phyloP scores from a whole-genome alignment of 1,284 basidiomycete species.

The Boletus sp. region DNA sequence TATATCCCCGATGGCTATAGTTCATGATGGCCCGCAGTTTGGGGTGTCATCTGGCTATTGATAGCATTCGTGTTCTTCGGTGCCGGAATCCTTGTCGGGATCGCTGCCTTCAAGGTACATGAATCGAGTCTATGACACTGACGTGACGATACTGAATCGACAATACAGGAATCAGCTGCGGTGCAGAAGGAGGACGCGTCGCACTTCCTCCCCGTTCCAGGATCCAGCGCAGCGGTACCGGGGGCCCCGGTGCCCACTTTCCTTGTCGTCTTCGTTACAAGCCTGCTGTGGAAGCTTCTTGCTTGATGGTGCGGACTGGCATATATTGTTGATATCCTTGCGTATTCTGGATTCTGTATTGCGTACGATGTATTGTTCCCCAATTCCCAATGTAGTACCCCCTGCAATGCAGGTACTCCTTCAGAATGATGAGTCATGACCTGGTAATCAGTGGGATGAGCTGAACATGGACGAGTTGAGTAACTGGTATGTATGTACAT shows the following conservation, averaged over 20 bases:
- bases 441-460: too few species aligned
- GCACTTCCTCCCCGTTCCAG: conserved; percentile 65
- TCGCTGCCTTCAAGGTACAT: conserved; percentile 80
- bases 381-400: not conserved
- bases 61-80: conserved; percentile 80
- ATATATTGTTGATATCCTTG: not conserved
- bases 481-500: too few species aligned
- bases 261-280: conserved; percentile 20
- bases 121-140: not conserved
- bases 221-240: conserved; percentile 38
- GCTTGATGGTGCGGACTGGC: conserved; percentile 7
- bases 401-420: too few species aligned
- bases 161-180: conserved; percentile 47
- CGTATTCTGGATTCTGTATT: not conserved
- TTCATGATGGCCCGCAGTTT: conserved; percentile 43
- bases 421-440: too few species aligned
- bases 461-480: too few species aligned
- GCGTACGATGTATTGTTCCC: conserved; percentile 8
- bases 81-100: conserved; percentile 76
- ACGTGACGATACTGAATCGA: conserved; percentile 10
- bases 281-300: conserved; percentile 27
- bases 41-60: conserved; percentile 90
- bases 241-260: conserved; percentile 19
- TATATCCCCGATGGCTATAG: not conserved
- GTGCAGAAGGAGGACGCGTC: conserved; percentile 49